Evolutionary conservation across 2,329 filamentous ascomycete species (phyloP), one percentile per base, ranked within the genome.

Genomic region (Aspergillus flavus): DNA sequence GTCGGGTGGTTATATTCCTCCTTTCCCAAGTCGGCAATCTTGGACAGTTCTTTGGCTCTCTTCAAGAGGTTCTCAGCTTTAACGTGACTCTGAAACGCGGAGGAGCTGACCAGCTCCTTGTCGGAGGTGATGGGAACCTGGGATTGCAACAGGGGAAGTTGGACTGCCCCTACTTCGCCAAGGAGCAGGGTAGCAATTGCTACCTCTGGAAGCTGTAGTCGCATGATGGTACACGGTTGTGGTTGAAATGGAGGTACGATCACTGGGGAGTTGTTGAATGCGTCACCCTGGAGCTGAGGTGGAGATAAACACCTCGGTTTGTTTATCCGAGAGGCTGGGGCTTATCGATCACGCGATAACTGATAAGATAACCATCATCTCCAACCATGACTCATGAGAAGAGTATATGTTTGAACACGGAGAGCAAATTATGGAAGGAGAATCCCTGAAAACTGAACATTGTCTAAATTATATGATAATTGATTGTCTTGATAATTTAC

Each of bases 1-100:
- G 89, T 92, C 1, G 89, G 89, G 69, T 89, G 89, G 64, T 85
- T 85, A 71, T 87, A 90, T 66, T 91, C 87, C 1, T 83, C 79
- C 64, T 85, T 78, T 12, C 84, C 83, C 58, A 83, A 79, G 74
- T 88, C 81, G 0, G 89, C 89, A 61, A 91, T 85, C 58, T 84
- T 79, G 69, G 85, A 91, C 10, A 92, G 82, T 34, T 85, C 76
- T 68, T 88, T 80, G 12, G 89, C 88, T 48, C 88, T 84, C 10
- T 79, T 76, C 53, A 88, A 75, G 10, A 92, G 84, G 28, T 83
- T 86, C 30, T 85, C 80, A 46, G 76, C 76, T 50, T 79, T 81
- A 76, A 92, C 88, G 71, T 86, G 63, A n/a, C 45, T 57, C 46
- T 72, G 71, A n/a, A 72, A 64, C 50, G 60, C 64, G 12, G 65